Conservation (phyloP, 176 grass and related monocot genomes). For the Secale cereale region DNA sequence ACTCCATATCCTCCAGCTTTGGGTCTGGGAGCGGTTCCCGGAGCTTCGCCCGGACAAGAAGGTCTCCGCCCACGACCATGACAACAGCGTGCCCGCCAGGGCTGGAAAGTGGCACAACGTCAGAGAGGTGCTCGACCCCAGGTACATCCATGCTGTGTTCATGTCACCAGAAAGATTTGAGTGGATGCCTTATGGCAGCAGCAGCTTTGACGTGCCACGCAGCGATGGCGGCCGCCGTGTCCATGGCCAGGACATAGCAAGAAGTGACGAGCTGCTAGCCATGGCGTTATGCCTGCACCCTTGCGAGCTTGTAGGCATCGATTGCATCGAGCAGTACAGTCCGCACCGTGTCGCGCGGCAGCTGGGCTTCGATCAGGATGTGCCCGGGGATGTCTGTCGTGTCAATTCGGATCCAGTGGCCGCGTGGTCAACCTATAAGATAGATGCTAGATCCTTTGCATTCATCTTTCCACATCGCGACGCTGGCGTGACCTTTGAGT, state of each 20-base stretch:
- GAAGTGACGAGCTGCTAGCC: slow-evolving; percentile 39
- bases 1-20: slow-evolving; percentile 60
- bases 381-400: slow-evolving; percentile 47
- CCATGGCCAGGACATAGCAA: slow-evolving; percentile 33
- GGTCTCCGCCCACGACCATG: not conserved
- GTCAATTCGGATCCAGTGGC: slow-evolving; percentile 39
- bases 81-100: slow-evolving; percentile 14
- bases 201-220: slow-evolving; percentile 9
- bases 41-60: slow-evolving; percentile 33
- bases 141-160: not conserved
- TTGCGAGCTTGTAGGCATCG: slow-evolving; percentile 65
- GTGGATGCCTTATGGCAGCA: slow-evolving; percentile 48
- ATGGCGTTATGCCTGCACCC: slow-evolving; percentile 50
- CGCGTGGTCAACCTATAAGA: slow-evolving; percentile 62
- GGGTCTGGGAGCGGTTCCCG: slow-evolving; percentile 80
- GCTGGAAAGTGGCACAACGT: slow-evolving; percentile 67
- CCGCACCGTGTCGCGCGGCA: slow-evolving; percentile 76
- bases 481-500: slow-evolving; percentile 41
- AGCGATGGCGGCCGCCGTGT: slow-evolving; percentile 11
- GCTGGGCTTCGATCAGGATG: slow-evolving; percentile 89
- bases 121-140: slow-evolving; percentile 38
- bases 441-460: slow-evolving; percentile 46
- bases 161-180: slow-evolving; percentile 31
- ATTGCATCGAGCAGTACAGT: slow-evolving; percentile 74
- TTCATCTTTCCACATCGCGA: slow-evolving; percentile 58